phyloP scores from a whole-genome alignment of 2,329 filamentous ascomycete species.

The Fusarium sterilihyphosum region DNA sequence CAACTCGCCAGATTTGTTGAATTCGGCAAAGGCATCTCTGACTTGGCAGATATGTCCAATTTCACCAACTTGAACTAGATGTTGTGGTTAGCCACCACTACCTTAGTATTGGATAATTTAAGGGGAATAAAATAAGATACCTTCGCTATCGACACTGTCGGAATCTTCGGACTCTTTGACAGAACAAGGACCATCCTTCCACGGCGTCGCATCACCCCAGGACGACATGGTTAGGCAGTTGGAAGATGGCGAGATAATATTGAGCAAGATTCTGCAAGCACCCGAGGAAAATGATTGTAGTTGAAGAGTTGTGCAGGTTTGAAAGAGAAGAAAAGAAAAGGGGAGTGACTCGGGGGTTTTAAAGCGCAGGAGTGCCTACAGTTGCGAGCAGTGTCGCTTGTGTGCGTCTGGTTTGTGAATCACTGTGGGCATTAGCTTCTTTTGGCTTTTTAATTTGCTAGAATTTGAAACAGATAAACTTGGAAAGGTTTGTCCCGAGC shows the following conservation, averaged over 20 bases:
- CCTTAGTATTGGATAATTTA: too few relatives aligned
- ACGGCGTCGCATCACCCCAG: too few relatives aligned
- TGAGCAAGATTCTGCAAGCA: background rate
- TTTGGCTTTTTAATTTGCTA: fast-evolving
- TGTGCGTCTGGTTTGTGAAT: background rate
- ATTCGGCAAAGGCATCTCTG: background rate
- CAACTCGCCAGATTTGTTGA: fast-evolving
- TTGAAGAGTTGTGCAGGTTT: background rate
- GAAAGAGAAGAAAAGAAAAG: background rate
- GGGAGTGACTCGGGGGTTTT: fast-evolving
- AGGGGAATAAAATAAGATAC: too few relatives aligned
- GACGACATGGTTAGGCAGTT: too few relatives aligned
- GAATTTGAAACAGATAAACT: background rate
- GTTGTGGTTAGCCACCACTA: too few relatives aligned
- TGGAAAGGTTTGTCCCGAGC: fast-evolving
- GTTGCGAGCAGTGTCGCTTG: background rate
- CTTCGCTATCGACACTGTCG: too few relatives aligned
- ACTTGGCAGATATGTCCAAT: too few relatives aligned
- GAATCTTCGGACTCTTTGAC: too few relatives aligned
- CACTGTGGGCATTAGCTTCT: background rate
- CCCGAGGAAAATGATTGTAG: fast-evolving
- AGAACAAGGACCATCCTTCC: too few relatives aligned
- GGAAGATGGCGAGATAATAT: background rate
- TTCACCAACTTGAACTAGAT: too few relatives aligned
- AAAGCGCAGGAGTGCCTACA: too few relatives aligned